phyloP scores from a whole-genome alignment of 352 stramenopile genomes.

The Phytophthora europaea region DNA sequence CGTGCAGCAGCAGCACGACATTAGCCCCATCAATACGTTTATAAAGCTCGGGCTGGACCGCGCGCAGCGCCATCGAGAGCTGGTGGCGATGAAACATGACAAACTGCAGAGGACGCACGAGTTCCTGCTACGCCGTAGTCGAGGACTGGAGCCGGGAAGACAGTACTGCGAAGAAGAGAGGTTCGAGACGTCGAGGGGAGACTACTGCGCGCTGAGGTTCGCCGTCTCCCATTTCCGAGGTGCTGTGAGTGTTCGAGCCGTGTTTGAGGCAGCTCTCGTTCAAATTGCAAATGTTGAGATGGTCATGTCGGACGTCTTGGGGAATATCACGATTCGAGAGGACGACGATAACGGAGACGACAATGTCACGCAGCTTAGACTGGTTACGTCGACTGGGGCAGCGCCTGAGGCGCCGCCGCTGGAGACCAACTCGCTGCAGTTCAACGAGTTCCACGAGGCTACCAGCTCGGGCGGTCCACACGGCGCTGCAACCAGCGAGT shows the following conservation, averaged over 20 bases:
- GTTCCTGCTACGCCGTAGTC: constrained; percentile 43
- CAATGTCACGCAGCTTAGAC: constrained; percentile 43
- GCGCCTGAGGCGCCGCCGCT: constrained; percentile 23
- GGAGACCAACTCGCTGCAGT: constrained; percentile 54
- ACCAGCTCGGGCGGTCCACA: constrained; percentile 17
- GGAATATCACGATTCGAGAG: constrained; percentile 58
- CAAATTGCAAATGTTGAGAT: constrained; percentile 59
- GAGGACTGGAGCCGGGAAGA: constrained; percentile 37
- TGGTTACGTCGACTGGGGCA: constrained; percentile 36
- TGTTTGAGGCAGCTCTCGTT: constrained; percentile 51
- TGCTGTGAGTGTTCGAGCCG: constrained; percentile 31
- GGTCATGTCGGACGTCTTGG: constrained; percentile 54
- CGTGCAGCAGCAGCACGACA: constrained; percentile 43
- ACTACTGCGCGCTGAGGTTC: constrained; percentile 49
- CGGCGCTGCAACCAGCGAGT: constrained; percentile 21
- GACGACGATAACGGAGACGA: constrained; percentile 46
- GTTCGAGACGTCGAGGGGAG: constrained; percentile 42
- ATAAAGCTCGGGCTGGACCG: constrained; percentile 44
- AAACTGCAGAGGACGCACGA: constrained; percentile 34
- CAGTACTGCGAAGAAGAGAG: constrained; percentile 45
- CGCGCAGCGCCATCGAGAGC: constrained; percentile 30
- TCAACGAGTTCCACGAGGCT: constrained; percentile 42
- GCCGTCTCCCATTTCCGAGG: constrained; percentile 48
- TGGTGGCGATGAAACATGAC: constrained; percentile 31
- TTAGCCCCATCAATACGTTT: constrained; percentile 47